Base-by-base conservation (phyloP, 2,329 filamentous ascomycete genomes). In the Fusarium tuaranense region DNA sequence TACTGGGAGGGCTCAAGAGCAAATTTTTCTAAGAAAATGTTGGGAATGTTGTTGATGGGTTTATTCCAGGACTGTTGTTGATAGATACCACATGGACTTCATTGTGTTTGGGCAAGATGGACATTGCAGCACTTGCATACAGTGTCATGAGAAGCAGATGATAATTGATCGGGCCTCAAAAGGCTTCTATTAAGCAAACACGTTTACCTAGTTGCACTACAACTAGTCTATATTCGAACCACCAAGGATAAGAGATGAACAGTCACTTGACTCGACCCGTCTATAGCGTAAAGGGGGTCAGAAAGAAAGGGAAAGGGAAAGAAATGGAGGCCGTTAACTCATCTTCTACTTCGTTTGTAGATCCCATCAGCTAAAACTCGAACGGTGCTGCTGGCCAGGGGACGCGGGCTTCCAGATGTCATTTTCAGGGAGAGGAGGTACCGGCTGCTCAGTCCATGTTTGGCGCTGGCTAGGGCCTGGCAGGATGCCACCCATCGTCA, bases 1-100 rank as follows among this genome's bases (percentile, higher is more conserved):
- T 98, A 16, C 84, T 97, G 76, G 94, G 95, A 1, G 87, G 89
- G 70, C 83, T 92, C 20, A 92, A 90, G 80, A 86, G 89, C 79
- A 91, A 91, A 78, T 92, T 91, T 59, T 83, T 84, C 64, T 84
- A 76, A 65, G 59, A 7, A 7, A 14, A 32, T 32, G 18, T 36
- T 27, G 39, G 30, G 59, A n/a, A 62, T 63, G 16, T 65, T 22
- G 39, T 9, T 27, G 58, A 61, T 34, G 34, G 12, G 63, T 51
- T 69, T 48, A 44, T 46, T 51, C 63, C 48, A 7, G 48, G 10
- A 32, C 25, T 30, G 65, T 62, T 41, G 16, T 62, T 41, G 16
- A 30, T 66, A 72, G 62, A 69, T 67, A 74, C 69, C 72, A 72
- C 62, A 32, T 63, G 62, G 39, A 46, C 46, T 63, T 1, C 38